Base-by-base conservation (phyloP, 805 yeast species). In the Naumovozyma castellii region DNA sequence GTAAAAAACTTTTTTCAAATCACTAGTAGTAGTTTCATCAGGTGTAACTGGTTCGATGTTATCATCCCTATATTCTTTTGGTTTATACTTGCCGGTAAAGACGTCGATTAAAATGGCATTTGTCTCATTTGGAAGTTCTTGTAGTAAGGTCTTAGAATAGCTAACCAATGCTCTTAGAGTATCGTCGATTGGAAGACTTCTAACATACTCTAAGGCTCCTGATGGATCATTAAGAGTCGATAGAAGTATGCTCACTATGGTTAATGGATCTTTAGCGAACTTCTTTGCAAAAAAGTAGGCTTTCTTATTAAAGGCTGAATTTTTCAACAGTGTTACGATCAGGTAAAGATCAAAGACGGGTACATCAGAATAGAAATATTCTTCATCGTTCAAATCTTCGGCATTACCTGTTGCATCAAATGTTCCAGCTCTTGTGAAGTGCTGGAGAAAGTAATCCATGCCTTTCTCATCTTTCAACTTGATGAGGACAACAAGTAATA, bases 101-200 rank as follows among this genome's bases (percentile, higher is more conserved):
- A 90, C 82, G 20, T 83, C 81, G 37, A 92, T 87, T 42, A 90
- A 66, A 29, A 92, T 61, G 22, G 80, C 80, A 1, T 95, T 87
- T 0, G 95, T 82, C 41, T 81, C 86, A 42, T 82, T 73, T 0
- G 97, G 97, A 30, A 76, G 62, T 35, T 68, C 56, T 29, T 82
- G 83, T 36, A 90, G 66, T 20, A 90, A 62, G 1, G 62, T 52
- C 43, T 84, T 77, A 3, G 90, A 79, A 51, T 73, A 76, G 20
- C 78, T 78, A 5, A 78, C 72, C 37, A 88, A 63, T 6, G 84
- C 78, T 32, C 90, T 65, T 20, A 88, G 62, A 3, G 86, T 74
- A 38, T 88, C 96, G 50, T 84, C 87, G 17, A 84, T 77, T 0
- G 80, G 69, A 28, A 88, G 61, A 2, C 86, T 74, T 48, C 72